Evolutionary conservation across 495 filamentous ascomycete genomes (phyloP).

Genomic region (Lineolata rhizophorae): DNA sequence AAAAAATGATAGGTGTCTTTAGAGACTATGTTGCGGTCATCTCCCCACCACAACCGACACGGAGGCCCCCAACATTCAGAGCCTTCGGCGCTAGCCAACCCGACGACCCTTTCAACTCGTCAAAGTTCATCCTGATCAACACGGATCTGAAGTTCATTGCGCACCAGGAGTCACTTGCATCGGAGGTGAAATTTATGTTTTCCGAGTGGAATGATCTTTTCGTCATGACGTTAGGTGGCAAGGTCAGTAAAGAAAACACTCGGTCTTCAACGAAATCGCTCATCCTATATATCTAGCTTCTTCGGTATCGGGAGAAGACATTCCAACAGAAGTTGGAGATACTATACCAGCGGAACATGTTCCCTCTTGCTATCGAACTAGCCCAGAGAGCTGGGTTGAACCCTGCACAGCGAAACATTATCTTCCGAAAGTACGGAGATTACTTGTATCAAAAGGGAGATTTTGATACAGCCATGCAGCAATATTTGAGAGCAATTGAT

Average conservation of each 20-base stretch:
- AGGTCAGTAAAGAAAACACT: constrained; percentile 27
- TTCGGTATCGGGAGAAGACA: constrained; percentile 78
- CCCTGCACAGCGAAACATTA: constrained; percentile 60
- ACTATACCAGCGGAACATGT: constrained; percentile 83
- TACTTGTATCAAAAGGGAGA: constrained; percentile 87
- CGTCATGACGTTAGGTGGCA: constrained; percentile 70
- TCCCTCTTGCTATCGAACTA: constrained; percentile 74
- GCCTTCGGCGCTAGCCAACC: constrained; percentile 45
- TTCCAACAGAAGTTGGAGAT: constrained; percentile 83
- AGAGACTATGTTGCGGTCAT: constrained; percentile 75
- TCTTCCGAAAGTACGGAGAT: constrained; percentile 86
- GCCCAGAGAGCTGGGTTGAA: constrained; percentile 75
- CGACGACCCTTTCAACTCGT: constrained; percentile 57
- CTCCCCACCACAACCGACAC: constrained; percentile 46
- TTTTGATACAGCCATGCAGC: constrained; percentile 94
- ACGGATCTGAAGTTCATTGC: constrained; percentile 80
- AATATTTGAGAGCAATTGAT: constrained; percentile 89
- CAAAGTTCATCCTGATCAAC: constrained; percentile 72
- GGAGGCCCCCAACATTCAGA: constrained; percentile 34
- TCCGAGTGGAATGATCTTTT: constrained; percentile 83
- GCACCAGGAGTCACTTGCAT: constrained; percentile 63
- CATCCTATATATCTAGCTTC: constrained; percentile 29
- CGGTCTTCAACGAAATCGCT: constrained; percentile 5
- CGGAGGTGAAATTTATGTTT: constrained; percentile 59
- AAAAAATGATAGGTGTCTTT: constrained; percentile 60